Percentiles rank a stretch among this genome's conserved stretches.
phyloP scores from a whole-genome alignment of 2,329 filamentous ascomycete species.

The Sclerotinia subarctica region DNA sequence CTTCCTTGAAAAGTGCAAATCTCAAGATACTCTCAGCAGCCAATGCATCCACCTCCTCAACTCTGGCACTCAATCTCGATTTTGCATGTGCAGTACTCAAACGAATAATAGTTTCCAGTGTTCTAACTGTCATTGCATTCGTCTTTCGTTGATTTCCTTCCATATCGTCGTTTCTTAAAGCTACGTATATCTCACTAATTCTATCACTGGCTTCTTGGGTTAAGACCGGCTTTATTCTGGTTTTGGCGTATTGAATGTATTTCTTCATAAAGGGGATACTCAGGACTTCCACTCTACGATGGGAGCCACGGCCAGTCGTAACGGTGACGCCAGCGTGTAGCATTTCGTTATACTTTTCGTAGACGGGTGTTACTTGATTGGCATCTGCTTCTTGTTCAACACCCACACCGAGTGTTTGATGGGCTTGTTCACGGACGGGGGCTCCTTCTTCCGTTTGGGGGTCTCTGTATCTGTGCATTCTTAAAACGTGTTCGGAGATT shows the following conservation, averaged over 20 bases:
- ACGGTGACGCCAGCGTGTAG: constrained; percentile 86
- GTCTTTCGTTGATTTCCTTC: constrained; percentile 91
- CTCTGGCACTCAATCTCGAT: constrained; percentile 77
- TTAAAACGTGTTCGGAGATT: constrained; percentile 92
- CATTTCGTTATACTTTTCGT: constrained; percentile 95
- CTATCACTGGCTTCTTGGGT: constrained; percentile 90
- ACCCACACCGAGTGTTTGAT: constrained; percentile 83
- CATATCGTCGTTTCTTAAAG: constrained; percentile 91
- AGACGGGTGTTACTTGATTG: constrained; percentile 81
- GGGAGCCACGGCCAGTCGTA: constrained; percentile 68
- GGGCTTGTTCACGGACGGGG: constrained; percentile 82
- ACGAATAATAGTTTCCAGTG: constrained; percentile 96
- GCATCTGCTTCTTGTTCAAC: constrained; percentile 71
- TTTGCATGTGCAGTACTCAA: constrained; percentile 95
- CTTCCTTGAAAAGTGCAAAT: constrained; percentile 96
- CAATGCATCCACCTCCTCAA: constrained; percentile 84
- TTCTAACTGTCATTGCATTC: constrained; percentile 93
- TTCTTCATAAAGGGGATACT: constrained; percentile 99
- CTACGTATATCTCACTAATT: constrained; percentile 87
- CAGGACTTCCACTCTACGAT: constrained; percentile 79
- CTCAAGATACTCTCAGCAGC: constrained; percentile 86
- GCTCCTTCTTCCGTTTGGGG: constrained; percentile 91
- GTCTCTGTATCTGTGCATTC: constrained; percentile 94
- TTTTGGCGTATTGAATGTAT: constrained; percentile 98
- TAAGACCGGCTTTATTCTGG: constrained; percentile 80